Conservation (phyloP, 192 early-diverging fungal genomes). For the Pilaira anomala region DNA sequence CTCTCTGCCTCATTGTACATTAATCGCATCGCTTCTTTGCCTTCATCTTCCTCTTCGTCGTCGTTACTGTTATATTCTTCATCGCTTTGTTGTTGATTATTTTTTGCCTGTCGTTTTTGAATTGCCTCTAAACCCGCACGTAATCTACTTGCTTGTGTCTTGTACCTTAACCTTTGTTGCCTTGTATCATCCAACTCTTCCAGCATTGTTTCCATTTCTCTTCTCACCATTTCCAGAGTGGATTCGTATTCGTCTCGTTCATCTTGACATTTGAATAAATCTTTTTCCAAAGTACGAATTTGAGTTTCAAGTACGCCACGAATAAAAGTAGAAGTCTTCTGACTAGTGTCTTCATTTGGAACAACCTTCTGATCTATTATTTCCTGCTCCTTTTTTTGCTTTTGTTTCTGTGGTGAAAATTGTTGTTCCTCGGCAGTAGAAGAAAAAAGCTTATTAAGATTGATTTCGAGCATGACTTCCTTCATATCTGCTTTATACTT, state of each 20-base stretch:
- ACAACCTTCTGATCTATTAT: background rate
- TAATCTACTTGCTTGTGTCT: constrained; percentile 12
- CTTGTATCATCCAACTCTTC: constrained; percentile 10
- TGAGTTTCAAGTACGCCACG: background rate
- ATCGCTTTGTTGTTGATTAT: background rate
- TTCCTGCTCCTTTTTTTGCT: too few species aligned
- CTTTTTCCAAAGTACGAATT: background rate
- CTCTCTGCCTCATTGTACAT: constrained; percentile 10
- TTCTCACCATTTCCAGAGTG: constrained; percentile 9
- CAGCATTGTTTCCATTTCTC: constrained; percentile 15
- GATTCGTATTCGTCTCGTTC: constrained; percentile 7
- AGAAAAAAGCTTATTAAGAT: too few species aligned
- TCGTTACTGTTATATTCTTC: background rate
- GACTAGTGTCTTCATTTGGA: background rate
- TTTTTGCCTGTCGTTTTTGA: constrained; percentile 9
- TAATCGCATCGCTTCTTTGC: background rate
- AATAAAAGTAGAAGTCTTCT: too few species aligned
- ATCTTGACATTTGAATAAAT: constrained; percentile 7
- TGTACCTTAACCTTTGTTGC: constrained; percentile 5
- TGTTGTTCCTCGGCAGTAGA: too few species aligned
- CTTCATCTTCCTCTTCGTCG: background rate
- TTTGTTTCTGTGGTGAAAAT: too few species aligned
- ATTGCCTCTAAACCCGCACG: constrained; percentile 16
- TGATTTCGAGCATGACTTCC: background rate
- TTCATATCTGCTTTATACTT: background rate